A percentile compares a stretch with the other conserved stretches of the same genome.
Evolutionary conservation across 2,329 filamentous ascomycete species (phyloP).

Genomic region (Scorias spongiosa): DNA sequence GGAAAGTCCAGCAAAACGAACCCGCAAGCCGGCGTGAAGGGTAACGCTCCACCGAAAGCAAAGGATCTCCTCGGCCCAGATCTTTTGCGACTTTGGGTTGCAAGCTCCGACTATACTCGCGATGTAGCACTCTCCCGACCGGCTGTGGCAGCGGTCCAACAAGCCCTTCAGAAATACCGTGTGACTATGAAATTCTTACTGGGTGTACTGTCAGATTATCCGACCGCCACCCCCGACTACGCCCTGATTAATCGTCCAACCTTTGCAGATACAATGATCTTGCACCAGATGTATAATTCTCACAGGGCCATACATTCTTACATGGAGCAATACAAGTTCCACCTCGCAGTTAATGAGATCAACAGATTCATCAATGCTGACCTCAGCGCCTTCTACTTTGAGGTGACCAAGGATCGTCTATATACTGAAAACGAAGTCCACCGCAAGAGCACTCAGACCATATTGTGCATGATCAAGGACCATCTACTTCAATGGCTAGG

Average conservation of each 20-base stretch:
- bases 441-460: conserved; percentile 39
- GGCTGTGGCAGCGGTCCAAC: conserved; percentile 62
- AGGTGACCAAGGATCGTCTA: conserved; percentile 77
- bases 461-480: conserved; percentile 47
- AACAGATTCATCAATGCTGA: conserved; percentile 72
- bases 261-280: conserved; percentile 52
- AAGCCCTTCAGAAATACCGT: conserved; percentile 69
- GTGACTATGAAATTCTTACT: conserved; percentile 83
- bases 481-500: conserved; percentile 65
- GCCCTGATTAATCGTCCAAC: conserved; percentile 4
- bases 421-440: conserved; percentile 67
- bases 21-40: conserved; percentile 11
- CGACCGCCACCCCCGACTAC: conserved; percentile 10
- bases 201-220: conserved; percentile 40
- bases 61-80: conserved; percentile 54
- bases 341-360: conserved; percentile 56
- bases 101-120: conserved; percentile 77
- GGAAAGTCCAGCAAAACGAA: conserved; percentile 4
- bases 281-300: conserved; percentile 55
- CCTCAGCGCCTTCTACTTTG: conserved; percentile 86
- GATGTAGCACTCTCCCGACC: conserved; percentile 72
- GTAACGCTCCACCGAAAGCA: conserved; percentile 15
- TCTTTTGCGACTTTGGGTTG: conserved; percentile 78
- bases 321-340: conserved; percentile 64
- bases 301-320: conserved; percentile 49